Evolutionary conservation across 2,329 filamentous ascomycete genomes (phyloP).

Genomic region (Microcyclospora pomicola): DNA sequence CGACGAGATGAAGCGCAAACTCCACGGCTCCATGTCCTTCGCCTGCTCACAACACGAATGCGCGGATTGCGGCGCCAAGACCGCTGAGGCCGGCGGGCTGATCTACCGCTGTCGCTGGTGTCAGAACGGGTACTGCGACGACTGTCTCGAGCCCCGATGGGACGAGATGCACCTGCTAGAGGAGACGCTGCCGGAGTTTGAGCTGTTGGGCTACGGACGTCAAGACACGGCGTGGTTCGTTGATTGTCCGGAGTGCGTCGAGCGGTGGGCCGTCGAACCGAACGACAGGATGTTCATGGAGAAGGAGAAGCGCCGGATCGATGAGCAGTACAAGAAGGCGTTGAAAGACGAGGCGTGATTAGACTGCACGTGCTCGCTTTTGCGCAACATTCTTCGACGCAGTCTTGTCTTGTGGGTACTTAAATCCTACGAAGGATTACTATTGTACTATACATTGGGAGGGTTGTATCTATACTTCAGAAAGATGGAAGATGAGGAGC

Average conservation of each 20-base stretch:
- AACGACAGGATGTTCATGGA: slow-evolving; percentile 5
- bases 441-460: too few species aligned
- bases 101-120: slow-evolving; percentile 44
- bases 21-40: slow-evolving; percentile 32
- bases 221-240: slow-evolving; percentile 38
- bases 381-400: too few species aligned
- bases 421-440: too few species aligned
- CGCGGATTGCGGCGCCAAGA: slow-evolving; percentile 38
- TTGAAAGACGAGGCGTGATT: too few species aligned
- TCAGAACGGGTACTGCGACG: slow-evolving; percentile 42
- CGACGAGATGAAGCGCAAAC: slow-evolving; percentile 26
- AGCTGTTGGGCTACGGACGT: slow-evolving; percentile 33
- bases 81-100: slow-evolving; percentile 34
- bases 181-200: slow-evolving; percentile 38
- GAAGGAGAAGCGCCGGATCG: slow-evolving; percentile 4
- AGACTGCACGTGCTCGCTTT: too few species aligned
- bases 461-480: too few species aligned
- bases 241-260: slow-evolving; percentile 34
- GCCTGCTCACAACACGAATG: slow-evolving; percentile 45
- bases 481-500: too few species aligned
- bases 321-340: slow-evolving; percentile 1
- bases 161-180: slow-evolving; percentile 37
- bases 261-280: slow-evolving; percentile 22
- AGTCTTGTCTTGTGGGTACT: too few species aligned
- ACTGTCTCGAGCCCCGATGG: slow-evolving; percentile 39